Evolutionary conservation across 176 grass and related monocot genomes (phyloP).

Genomic region (Zea luxurians): DNA sequence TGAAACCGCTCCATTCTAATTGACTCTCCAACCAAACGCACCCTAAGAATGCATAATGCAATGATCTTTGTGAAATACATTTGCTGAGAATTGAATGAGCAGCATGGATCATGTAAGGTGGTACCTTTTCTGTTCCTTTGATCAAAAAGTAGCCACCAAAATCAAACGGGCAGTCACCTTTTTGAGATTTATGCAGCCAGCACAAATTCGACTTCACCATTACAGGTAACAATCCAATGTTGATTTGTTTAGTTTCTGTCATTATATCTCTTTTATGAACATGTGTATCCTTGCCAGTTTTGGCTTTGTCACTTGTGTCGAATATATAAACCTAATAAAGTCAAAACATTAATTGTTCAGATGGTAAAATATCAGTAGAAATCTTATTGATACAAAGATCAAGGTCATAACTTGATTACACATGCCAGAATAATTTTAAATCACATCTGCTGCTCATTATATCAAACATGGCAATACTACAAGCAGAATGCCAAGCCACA

Average conservation of each 20-base stretch:
- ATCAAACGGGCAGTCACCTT: conserved; percentile 86
- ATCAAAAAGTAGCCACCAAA: conserved; percentile 89
- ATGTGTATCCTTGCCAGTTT: conserved; percentile 47
- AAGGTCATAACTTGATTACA: conserved; percentile 14
- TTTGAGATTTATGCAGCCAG: conserved; percentile 56
- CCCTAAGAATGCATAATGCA: background rate
- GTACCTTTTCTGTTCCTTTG: conserved; percentile 92
- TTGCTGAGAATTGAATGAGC: conserved; percentile 10
- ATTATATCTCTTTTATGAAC: conserved; percentile 48
- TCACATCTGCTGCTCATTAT: background rate
- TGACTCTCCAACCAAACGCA: too few species aligned
- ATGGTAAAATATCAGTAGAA: conserved; percentile 20
- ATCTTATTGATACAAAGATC: background rate
- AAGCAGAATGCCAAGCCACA: conserved; percentile 9
- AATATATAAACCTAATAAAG: conserved; percentile 70
- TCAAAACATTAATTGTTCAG: conserved; percentile 37
- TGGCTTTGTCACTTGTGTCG: conserved; percentile 57
- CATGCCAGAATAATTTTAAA: background rate
- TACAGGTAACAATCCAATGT: conserved; percentile 64
- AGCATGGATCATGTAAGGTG: conserved; percentile 27
- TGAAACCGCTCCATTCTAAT: too few species aligned
- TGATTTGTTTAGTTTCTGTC: conserved; percentile 54
- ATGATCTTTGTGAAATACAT: conserved; percentile 13
- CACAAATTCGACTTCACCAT: conserved; percentile 88
- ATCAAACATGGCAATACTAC: background rate